Evolutionary conservation across 345 rosid species (phyloP).

Genomic region (Boechera stricta): DNA sequence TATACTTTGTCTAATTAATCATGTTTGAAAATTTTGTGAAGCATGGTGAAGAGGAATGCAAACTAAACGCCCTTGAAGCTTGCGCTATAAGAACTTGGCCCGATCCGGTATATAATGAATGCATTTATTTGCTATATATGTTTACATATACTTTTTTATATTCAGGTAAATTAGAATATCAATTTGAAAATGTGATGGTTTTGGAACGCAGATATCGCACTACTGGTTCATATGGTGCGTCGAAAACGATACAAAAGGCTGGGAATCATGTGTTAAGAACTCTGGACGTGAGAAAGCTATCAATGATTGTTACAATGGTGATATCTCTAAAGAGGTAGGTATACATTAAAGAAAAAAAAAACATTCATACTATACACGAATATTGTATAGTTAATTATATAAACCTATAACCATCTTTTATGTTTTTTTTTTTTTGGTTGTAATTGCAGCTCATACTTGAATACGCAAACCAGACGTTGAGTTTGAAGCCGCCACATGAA

Average conservation of each 20-base stretch:
- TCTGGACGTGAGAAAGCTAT: neutral
- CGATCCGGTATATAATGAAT: constrained; percentile 41
- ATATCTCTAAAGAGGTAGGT: constrained; percentile 15
- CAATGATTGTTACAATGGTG: constrained; percentile 31
- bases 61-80: constrained; percentile 65
- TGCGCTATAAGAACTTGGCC: constrained; percentile 63
- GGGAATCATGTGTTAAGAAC: constrained; percentile 30
- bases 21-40: constrained; percentile 32
- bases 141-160: neutral
- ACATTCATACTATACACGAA: too few species aligned
- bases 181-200: neutral
- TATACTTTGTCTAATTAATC: neutral
- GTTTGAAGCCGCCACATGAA: too few species aligned
- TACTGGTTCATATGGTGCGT: constrained; percentile 51
- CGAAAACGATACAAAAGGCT: neutral
- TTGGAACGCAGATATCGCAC: constrained; percentile 49
- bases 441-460: too few species aligned
- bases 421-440: too few species aligned
- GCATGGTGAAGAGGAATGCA: constrained; percentile 83
- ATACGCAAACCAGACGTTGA: too few species aligned
- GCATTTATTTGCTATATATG: neutral
- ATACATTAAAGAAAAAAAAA: too few species aligned
- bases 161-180: neutral
- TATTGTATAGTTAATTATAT: too few species aligned
- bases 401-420: too few species aligned